Percentiles rank a stretch among this genome's conserved stretches.
These are phyloP conservation scores for Allium sativum DNA, from an alignment of 106 monocot genomes.

Conservation along the genomic window DNA sequence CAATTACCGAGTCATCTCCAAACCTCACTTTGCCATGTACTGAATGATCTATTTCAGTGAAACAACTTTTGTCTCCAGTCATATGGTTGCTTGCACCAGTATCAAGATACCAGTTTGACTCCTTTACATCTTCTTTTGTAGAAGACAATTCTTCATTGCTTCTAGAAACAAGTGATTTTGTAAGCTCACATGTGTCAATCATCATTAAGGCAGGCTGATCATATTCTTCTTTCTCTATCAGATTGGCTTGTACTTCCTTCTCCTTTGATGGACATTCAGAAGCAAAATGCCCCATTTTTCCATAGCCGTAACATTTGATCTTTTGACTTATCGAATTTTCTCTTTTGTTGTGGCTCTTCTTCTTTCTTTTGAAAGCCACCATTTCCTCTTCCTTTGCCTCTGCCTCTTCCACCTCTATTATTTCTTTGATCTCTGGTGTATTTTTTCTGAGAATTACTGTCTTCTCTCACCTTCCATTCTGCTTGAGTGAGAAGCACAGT, in stretches of 20 bases:
- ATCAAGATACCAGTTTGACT: not conserved
- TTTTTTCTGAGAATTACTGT: not conserved
- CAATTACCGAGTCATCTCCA: not conserved
- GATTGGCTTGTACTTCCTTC: not conserved
- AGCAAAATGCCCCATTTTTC: conserved; percentile 1
- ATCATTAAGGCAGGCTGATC: conserved; percentile 2
- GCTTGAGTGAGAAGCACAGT: not conserved
- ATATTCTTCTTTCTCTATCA: not conserved
- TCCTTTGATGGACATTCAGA: conserved; percentile 1
- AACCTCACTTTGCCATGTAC: not conserved
- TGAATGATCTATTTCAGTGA: not conserved
- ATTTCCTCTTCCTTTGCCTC: not conserved
- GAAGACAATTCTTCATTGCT: not conserved
- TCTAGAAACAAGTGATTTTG: not conserved
- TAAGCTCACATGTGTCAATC: not conserved
- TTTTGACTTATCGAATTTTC: not conserved
- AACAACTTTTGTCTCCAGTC: not conserved
- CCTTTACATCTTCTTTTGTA: not conserved
- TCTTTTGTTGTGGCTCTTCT: not conserved
- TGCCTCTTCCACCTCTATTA: not conserved
- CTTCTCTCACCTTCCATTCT: not conserved
- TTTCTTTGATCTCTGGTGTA: not conserved
- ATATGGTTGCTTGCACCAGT: not conserved
- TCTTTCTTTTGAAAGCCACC: not conserved
- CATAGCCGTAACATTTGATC: not conserved